Evolutionary conservation across 257 asterid genomes (phyloP), one percentile per base, ranked within the genome.

Genomic region (Scutellaria baicalensis): DNA sequence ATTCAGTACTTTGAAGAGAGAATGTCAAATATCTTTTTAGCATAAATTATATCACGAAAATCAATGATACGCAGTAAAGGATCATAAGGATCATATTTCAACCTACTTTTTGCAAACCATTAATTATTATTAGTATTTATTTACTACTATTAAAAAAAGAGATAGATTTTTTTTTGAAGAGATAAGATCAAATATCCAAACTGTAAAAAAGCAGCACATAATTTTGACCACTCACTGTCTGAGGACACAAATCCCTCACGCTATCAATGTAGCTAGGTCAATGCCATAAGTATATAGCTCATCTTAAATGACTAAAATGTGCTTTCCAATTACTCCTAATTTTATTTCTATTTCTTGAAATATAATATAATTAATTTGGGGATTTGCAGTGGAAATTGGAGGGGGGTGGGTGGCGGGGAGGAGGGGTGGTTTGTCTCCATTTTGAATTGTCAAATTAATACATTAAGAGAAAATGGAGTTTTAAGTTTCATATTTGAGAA

Each of bases 221-320:
- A 55, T 62, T 68, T 72, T 62, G 73, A 72, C 78, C 73, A 45
- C 54, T 61, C 75, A 35, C 38, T 42, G 43, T 77, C 71, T 17
- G 47, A 72, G 64, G 66, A 45, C 63, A 58, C 74, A 72, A 77
- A 62, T 61, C 64, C 8, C 27, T 61, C 36, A 72, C 59, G 73
- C 31, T 64, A 21, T 51, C 21, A n/a, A n/a, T n/a, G n/a, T 54
- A 40, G 63, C 18, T 61, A 20, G 77, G 75, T 51, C 77, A 72
- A 66, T 68, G 52, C 73, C 38, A 42, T 40, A 69, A 50, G 61
- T 58, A n/a, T n/a, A n/a, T n/a, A 10, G 51, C 36, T 43, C 3
- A 6, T 2, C 10, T 35, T 11, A 39, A 8, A 62, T 56, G 31
- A 58, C 59, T 14, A 64, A 70, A 54, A 51, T 50, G 52, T 73